Conservation (phyloP, 1,139 yeast genomes). For the Taphrina wiesneri region DNA sequence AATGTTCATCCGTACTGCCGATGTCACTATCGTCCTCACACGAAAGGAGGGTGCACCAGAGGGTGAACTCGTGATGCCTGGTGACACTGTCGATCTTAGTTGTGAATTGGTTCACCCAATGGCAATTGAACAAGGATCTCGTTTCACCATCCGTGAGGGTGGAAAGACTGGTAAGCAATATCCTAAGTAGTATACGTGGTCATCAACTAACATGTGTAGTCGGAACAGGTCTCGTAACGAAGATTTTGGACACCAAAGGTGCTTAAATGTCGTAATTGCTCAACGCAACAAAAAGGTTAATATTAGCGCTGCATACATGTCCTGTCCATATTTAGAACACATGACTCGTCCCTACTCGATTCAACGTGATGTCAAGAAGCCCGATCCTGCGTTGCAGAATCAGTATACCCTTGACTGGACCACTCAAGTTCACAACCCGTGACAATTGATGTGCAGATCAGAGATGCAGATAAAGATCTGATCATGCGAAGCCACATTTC, state of each 20-base stretch:
- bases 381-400: background rate
- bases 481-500: background rate
- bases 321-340: background rate
- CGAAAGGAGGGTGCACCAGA: conserved; percentile 72
- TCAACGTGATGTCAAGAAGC: background rate
- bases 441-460: background rate
- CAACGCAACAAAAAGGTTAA: background rate
- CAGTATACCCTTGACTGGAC: too few species aligned
- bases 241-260: conserved; percentile 22
- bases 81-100: conserved; percentile 97
- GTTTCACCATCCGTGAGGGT: conserved; percentile 99
- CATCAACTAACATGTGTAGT: background rate
- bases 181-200: background rate
- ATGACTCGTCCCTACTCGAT: background rate
- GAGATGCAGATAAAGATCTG: background rate
- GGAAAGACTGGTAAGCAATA: conserved; percentile 65
- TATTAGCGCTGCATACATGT: conserved; percentile 8
- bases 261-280: background rate
- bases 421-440: too few species aligned
- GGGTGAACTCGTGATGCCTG: conserved; percentile 87
- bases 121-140: conserved; percentile 93
- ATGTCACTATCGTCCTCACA: conserved; percentile 84
- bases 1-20: conserved; percentile 93
- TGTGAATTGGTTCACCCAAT: conserved; percentile 89
- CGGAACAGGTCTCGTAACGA: conserved; percentile 22